Conservation (phyloP, 2,329 filamentous ascomycete species). For the Colletotrichum liaoningense region DNA sequence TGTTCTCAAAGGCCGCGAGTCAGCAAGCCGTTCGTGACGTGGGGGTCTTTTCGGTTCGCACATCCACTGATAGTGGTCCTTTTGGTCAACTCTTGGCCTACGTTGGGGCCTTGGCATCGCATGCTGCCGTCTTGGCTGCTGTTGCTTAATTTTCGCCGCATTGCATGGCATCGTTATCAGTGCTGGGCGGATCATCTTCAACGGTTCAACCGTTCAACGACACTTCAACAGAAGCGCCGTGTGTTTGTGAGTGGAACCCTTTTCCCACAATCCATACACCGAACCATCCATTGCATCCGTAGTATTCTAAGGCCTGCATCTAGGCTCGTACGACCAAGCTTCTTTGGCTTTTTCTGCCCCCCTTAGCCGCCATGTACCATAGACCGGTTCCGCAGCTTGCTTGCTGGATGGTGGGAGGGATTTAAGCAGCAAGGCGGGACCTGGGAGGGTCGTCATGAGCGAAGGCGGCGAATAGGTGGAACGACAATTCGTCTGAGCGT, state of each 20-base stretch:
- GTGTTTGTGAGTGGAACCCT: not conserved
- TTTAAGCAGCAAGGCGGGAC: conserved; percentile 24
- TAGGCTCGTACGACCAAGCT: not conserved
- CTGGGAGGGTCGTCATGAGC: conserved; percentile 9
- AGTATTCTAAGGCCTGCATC: not conserved
- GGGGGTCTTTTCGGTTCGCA: conserved; percentile 20
- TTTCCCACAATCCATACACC: not conserved
- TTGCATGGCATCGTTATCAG: conserved; percentile 21
- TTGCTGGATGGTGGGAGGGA: conserved; percentile 14
- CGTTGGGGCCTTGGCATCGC: conserved; percentile 28
- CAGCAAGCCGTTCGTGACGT: conserved; percentile 30
- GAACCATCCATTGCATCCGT: conserved; percentile 15
- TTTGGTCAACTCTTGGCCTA: conserved; percentile 22
- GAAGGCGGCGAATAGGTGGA: conserved; percentile 16
- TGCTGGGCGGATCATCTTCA: not conserved
- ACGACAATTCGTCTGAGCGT: conserved; percentile 17
- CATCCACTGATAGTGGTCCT: conserved; percentile 7
- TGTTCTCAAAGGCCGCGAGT: conserved; percentile 13
- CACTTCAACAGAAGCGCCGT: not conserved
- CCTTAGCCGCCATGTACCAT: not conserved
- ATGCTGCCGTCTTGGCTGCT: conserved; percentile 30
- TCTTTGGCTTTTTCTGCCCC: conserved; percentile 3
- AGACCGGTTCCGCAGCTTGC: conserved; percentile 7
- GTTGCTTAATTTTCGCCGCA: conserved; percentile 35
- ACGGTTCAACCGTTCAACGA: conserved; percentile 14